phyloP scores from a whole-genome alignment of 495 filamentous ascomycete genomes.

The Lasiosphaeria ovina region DNA sequence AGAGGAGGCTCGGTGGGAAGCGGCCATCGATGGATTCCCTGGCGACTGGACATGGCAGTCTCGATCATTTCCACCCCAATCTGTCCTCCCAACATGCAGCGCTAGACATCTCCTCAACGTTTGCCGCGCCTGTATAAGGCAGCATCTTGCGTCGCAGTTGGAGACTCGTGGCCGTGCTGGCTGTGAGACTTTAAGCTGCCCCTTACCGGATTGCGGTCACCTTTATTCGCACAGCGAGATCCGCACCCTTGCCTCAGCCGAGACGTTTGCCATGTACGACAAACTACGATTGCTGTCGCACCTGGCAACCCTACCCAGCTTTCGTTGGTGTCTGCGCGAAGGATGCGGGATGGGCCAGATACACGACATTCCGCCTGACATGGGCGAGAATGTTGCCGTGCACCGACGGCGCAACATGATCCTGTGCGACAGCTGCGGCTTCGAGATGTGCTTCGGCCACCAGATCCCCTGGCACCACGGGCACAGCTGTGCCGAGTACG shows the following conservation, averaged over 20 bases:
- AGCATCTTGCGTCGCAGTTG: conserved; percentile 9
- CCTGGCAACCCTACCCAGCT: conserved; percentile 33
- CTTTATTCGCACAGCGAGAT: conserved; percentile 16
- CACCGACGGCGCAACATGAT: conserved; percentile 24
- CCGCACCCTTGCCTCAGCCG: conserved; percentile 1
- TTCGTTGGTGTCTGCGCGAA: conserved; percentile 37
- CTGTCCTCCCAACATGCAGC: conserved; percentile 9
- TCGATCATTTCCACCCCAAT: conserved; percentile 11
- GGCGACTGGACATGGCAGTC: conserved; percentile 14
- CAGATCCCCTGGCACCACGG: conserved; percentile 38
- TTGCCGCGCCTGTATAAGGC: conserved; percentile 16
- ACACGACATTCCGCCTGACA: conserved; percentile 22
- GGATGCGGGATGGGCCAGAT: conserved; percentile 40
- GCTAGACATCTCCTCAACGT: conserved; percentile 10
- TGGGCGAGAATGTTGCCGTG: conserved; percentile 10
- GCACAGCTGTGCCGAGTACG: conserved; percentile 39
- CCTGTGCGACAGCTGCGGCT: conserved; percentile 36
- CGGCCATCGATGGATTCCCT: conserved; percentile 3
- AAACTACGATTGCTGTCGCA: conserved; percentile 16
- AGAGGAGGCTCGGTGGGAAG: conserved; percentile 9
- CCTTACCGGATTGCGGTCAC: conserved; percentile 11
- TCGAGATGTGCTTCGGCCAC: conserved; percentile 37
- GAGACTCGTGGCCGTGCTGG: conserved; percentile 8
- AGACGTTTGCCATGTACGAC: conserved; percentile 26
- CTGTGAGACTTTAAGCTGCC: conserved; percentile 12